These are phyloP conservation scores for Aegilops bicornis DNA, from an alignment of 176 grass and related monocot species.

Conservation along the genomic window DNA sequence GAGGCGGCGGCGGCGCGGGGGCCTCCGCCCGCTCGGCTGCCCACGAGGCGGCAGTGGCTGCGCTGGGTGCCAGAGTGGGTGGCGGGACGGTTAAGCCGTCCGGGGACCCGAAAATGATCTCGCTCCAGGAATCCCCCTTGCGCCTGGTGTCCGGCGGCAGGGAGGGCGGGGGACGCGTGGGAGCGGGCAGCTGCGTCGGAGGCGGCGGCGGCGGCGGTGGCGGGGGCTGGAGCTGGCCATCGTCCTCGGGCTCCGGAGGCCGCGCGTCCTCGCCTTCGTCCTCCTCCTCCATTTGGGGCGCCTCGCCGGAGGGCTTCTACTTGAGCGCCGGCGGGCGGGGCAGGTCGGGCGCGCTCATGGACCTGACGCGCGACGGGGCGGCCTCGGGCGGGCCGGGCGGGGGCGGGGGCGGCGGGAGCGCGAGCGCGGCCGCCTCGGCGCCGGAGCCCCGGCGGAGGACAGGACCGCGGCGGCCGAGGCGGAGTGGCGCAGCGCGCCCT, in stretches of 20 bases:
- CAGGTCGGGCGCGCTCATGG: slow-evolving; percentile 54
- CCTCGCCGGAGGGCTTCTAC: slow-evolving; percentile 49
- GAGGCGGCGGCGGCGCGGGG: not conserved
- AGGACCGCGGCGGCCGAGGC: not conserved
- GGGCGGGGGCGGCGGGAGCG: slow-evolving; percentile 38
- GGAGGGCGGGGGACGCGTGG: slow-evolving; percentile 35
- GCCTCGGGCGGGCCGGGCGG: slow-evolving; percentile 17
- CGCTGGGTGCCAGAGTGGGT: slow-evolving; percentile 35
- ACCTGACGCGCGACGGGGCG: slow-evolving; percentile 32
- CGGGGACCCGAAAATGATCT: slow-evolving; percentile 30
- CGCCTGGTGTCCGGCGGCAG: not conserved
- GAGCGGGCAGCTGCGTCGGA: not conserved
- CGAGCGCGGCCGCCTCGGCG: not conserved
- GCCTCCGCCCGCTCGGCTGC: slow-evolving; percentile 23
- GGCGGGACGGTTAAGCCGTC: slow-evolving; percentile 33
- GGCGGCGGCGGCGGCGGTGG: not conserved
- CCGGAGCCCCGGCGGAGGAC: slow-evolving; percentile 10
- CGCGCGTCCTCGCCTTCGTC: not conserved
- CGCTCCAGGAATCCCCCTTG: slow-evolving; percentile 1
- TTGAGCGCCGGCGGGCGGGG: slow-evolving; percentile 7
- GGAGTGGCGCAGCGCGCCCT: not conserved
- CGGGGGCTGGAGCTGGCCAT: not conserved
- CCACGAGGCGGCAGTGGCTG: slow-evolving; percentile 18
- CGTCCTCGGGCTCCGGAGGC: slow-evolving; percentile 12
- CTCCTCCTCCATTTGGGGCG: slow-evolving; percentile 40